These are phyloP conservation scores for Hansenula sp. DNA, from an alignment of 1,139 yeast genomes.

Conservation along the genomic window DNA sequence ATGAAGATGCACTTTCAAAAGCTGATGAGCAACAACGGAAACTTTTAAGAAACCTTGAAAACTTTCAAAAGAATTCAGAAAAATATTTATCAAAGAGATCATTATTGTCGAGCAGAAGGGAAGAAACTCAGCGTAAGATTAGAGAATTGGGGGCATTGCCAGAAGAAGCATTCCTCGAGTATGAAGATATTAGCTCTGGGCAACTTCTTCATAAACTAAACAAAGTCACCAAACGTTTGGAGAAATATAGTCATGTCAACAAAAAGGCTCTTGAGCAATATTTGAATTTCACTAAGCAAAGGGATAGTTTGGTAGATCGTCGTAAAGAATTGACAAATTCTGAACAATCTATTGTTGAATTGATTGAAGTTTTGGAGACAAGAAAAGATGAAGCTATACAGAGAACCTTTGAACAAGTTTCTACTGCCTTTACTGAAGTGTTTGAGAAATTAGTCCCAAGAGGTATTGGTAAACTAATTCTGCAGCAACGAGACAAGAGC, in stretches of 20 bases:
- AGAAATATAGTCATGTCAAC: slow-evolving; percentile 73
- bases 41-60: slow-evolving; percentile 54
- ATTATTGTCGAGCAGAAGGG: slow-evolving; percentile 56
- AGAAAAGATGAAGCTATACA: slow-evolving; percentile 84
- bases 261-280: slow-evolving; percentile 89
- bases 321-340: slow-evolving; percentile 69
- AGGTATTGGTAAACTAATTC: slow-evolving; percentile 72
- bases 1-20: slow-evolving; percentile 39
- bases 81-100: slow-evolving; percentile 62
- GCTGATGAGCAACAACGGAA: slow-evolving; percentile 55
- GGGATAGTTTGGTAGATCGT: slow-evolving; percentile 61
- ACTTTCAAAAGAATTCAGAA: slow-evolving; percentile 62
- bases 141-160: slow-evolving; percentile 85
- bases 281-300: slow-evolving; percentile 66
- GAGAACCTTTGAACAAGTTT: slow-evolving; percentile 72
- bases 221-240: slow-evolving; percentile 51
- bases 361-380: slow-evolving; percentile 67
- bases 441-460: slow-evolving; percentile 81
- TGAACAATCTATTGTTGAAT: slow-evolving; percentile 63
- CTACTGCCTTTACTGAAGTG: slow-evolving; percentile 65
- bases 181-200: slow-evolving; percentile 40
- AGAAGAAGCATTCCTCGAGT: slow-evolving; percentile 69
- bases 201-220: slow-evolving; percentile 54
- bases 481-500: slow-evolving; percentile 43
- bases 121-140: slow-evolving; percentile 68